Evolutionary conservation across 495 filamentous ascomycete species (phyloP), one percentile per base, ranked within the genome.

Genomic region (Hyphodiscus hymeniophilus): DNA sequence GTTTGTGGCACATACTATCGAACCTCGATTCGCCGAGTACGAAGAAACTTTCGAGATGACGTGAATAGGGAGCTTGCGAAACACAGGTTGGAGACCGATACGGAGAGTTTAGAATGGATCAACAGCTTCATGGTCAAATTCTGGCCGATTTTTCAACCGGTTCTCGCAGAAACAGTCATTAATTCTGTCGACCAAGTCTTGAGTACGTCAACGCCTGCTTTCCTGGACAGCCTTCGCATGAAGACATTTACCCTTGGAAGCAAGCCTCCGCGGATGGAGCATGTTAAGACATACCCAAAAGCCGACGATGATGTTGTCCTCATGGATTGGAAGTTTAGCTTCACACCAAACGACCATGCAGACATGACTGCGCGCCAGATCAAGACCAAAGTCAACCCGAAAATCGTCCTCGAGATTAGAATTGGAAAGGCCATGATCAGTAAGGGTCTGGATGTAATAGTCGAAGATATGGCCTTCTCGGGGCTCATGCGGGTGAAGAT

Each of bases 291-390:
- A 6, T 97, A 97, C 56, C 89, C 92, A 21, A 96, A 94, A 67
- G 85, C 87, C 11, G 87, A 95, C 38, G 88, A 95, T 38, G 91
- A 99, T 58, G 84, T 84, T 45, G 86, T 99, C 34, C 76, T 97
- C 45, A 99, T 97, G 94, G 92, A 99, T 61, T 99, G 92, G 92
- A 90, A 94, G 56, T 97, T 99, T 67, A 96, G 90, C 69, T 99
- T 99, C 66, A 97, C 86, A 0, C 92, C 92, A 7, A 96, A 91
- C 56, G 92, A 99, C 63, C 84, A 75, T 8, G 79, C 84, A 50
- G 92, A 99, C 66, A 73, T 99, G 74, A 99, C 92, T 4, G 70
- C 80, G 17, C 81, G 84, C 36, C 92, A 99, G 60, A 63, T 94
- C 54, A 92, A 88, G 68, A 85, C 91, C 66, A 96, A 94, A 68